phyloP scores from a whole-genome alignment of 495 filamentous ascomycete species.

The Xylaria flabelliformis region DNA sequence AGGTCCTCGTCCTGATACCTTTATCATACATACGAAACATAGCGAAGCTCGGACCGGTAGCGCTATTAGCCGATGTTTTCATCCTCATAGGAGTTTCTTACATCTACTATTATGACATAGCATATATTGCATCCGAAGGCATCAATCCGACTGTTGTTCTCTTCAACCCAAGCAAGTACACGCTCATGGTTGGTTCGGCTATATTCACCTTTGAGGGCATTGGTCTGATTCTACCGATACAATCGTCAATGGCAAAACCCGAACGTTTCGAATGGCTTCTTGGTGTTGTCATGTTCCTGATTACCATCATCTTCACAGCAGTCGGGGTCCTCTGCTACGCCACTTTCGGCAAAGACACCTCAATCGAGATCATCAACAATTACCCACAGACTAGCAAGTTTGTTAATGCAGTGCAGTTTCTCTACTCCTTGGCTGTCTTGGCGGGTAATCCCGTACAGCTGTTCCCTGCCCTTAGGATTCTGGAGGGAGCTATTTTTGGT shows the following conservation, averaged over 20 bases:
- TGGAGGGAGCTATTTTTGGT: slow-evolving; percentile 62
- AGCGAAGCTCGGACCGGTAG: slow-evolving; percentile 65
- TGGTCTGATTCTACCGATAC: slow-evolving; percentile 69
- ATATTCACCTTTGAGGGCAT: slow-evolving; percentile 76
- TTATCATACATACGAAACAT: slow-evolving; percentile 69
- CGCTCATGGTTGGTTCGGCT: slow-evolving; percentile 65
- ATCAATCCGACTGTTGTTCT: slow-evolving; percentile 58
- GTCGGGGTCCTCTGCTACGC: slow-evolving; percentile 70
- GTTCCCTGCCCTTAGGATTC: slow-evolving; percentile 67
- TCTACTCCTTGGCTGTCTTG: slow-evolving; percentile 69
- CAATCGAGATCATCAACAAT: slow-evolving; percentile 69
- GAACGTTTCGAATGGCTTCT: slow-evolving; percentile 65
- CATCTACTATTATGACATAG: slow-evolving; percentile 68
- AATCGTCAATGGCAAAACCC: slow-evolving; percentile 66
- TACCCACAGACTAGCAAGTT: slow-evolving; percentile 66
- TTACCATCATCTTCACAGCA: slow-evolving; percentile 67
- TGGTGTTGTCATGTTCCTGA: slow-evolving; percentile 64
- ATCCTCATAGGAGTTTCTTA: slow-evolving; percentile 68
- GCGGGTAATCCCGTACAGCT: slow-evolving; percentile 69
- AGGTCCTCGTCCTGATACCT: slow-evolving; percentile 63
- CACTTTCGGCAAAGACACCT: slow-evolving; percentile 63
- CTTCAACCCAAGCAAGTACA: slow-evolving; percentile 68
- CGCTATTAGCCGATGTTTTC: slow-evolving; percentile 66
- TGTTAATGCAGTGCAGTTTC: slow-evolving; percentile 69
- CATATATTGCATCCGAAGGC: slow-evolving; percentile 52